Base-by-base conservation (phyloP, 1,139 yeast genomes). In the Suhomyces maxii region DNA sequence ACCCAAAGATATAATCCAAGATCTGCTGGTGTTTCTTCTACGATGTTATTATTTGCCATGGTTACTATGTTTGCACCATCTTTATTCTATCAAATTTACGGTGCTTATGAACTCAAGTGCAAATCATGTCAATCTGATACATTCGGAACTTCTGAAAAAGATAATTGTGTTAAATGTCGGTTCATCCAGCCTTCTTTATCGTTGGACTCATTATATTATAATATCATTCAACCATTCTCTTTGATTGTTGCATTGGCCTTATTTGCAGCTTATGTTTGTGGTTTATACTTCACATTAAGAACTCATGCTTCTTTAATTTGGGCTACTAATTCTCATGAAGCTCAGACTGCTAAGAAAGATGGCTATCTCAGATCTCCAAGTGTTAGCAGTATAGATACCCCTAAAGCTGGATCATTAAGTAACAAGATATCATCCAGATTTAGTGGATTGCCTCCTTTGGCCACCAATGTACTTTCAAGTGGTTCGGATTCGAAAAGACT, bases 271-370 rank as follows among this genome's bases (percentile, higher is more conserved):
- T 93, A 93, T 61, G 79, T 83, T n/a, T 85, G 91, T 65, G 98
- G 99, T 1, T 71, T 93, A 43, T 85, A 89, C 80, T 93, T 93
- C 64, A 93, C 99, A 0, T 76, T 93, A 58, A 80, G 96, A 57
- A 93, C 99, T 0, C 99, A 93, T 65, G 99, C 99, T 0, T 93
- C 96, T 1, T 75, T 90, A 66, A 95, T 93, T 53, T 95, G 99
- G 99, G 89, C 91, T 43, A 81, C 79, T 11, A 68, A 59, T 42
- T 68, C 73, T 1, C 78, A 74, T 45, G 79, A 73, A 42, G 57
- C 48, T 45, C 54, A 56, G 8, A 54, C 54, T 1, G 42, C 45
- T 5, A 57, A 57, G 34, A 68, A 63, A 36, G 71, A 67, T 5
- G 61, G 56, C 9, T 53, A 52, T 36, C 50, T 58, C 40, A 54